Conservation (phyloP, 1,284 basidiomycete species). For the Rhodotorula sp. region DNA sequence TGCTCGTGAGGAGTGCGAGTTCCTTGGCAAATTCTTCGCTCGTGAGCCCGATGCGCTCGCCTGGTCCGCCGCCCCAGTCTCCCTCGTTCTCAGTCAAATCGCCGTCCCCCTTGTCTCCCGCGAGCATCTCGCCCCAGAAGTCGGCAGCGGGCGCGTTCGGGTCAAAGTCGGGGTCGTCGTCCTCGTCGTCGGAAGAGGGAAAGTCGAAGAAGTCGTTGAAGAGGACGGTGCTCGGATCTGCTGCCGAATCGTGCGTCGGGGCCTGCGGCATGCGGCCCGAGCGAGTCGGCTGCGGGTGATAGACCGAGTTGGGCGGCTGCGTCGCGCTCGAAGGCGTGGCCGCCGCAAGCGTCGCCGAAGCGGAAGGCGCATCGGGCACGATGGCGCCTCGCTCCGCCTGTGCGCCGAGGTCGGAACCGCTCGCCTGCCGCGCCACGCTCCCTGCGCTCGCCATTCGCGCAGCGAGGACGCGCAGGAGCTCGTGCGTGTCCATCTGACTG, state of each 20-base stretch:
- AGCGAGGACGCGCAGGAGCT: background rate
- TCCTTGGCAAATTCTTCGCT: constrained; percentile 27
- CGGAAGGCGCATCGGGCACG: background rate
- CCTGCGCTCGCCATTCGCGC: background rate
- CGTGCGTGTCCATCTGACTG: background rate
- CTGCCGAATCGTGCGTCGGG: background rate
- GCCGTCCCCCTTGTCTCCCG: background rate
- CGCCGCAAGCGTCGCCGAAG: background rate
- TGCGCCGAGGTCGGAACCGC: background rate
- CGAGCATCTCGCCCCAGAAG: constrained; percentile 14
- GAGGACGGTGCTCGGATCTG: constrained; percentile 30
- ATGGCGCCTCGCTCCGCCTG: background rate
- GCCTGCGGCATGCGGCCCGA: constrained; percentile 29
- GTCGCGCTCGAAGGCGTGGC: background rate
- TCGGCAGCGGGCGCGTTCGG: constrained; percentile 8
- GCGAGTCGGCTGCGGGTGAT: constrained; percentile 26
- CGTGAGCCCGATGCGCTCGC: constrained; percentile 1
- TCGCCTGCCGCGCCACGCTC: background rate
- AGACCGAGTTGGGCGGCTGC: background rate
- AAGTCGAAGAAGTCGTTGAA: constrained; percentile 42
- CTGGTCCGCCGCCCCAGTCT: background rate
- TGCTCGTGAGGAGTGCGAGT: constrained; percentile 19
- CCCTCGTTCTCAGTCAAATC: constrained; percentile 5
- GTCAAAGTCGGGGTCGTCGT: constrained; percentile 36
- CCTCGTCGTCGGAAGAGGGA: constrained; percentile 27